A percentile compares a stretch with the other conserved stretches of the same genome.
These are phyloP conservation scores for Hibiscus tridactylites DNA, from an alignment of 345 rosid species.

Conservation along the genomic window DNA sequence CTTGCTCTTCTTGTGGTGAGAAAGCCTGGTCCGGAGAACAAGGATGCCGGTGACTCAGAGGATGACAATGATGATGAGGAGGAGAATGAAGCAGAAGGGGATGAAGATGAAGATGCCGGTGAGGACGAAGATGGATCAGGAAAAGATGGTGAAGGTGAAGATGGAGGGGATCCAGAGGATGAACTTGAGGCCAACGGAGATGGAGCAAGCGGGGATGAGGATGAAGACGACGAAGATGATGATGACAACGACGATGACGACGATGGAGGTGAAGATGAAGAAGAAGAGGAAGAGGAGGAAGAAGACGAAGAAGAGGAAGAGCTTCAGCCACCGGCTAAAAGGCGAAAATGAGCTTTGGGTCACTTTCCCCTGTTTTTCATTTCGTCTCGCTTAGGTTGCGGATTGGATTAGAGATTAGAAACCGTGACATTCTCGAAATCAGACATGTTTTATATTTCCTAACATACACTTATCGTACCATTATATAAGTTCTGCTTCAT, in stretches of 20 bases:
- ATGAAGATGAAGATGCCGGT: conserved; percentile 34
- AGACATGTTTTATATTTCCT: not conserved
- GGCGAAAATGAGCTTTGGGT: conserved; percentile 35
- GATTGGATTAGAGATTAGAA: not conserved
- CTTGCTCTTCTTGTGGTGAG: conserved; percentile 17
- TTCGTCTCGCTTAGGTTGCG: not conserved
- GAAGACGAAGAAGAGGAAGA: conserved; percentile 34
- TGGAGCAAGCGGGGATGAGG: conserved; percentile 37
- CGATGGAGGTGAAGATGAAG: conserved; percentile 25
- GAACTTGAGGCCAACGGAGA: conserved; percentile 37
- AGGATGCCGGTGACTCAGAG: conserved; percentile 45
- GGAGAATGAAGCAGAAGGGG: conserved; percentile 19
- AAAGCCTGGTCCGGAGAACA: conserved; percentile 33
- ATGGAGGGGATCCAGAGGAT: conserved; percentile 38
- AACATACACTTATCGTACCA: not conserved
- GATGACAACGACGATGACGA: conserved; percentile 16
- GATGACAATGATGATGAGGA: conserved; percentile 41
- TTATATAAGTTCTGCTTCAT: not conserved
- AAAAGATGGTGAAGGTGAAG: conserved; percentile 27
- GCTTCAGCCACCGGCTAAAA: conserved; percentile 54
- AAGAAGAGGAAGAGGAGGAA: conserved; percentile 14
- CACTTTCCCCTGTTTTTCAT: not conserved
- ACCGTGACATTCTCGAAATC: not conserved
- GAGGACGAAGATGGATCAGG: conserved; percentile 24
- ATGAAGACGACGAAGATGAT: conserved; percentile 22